Percentiles rank a stretch among this genome's conserved stretches.
Evolutionary conservation across 2,329 filamentous ascomycete species (phyloP).

Genomic region (Anthostomella pinea): DNA sequence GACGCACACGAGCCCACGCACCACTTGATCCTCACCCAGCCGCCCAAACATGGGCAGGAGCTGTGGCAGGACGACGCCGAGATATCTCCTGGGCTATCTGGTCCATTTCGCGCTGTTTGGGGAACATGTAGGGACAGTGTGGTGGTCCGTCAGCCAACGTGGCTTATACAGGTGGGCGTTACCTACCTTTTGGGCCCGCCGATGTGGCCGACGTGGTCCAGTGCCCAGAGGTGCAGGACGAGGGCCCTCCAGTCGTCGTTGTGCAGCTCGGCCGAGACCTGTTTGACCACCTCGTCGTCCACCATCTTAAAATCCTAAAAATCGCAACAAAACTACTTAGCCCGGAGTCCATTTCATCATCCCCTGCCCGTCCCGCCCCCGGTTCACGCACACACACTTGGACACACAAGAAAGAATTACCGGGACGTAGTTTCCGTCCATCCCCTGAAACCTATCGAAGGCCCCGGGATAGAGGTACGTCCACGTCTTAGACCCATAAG

Average conservation of each 20-base stretch:
- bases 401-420: slow-evolving; percentile 47
- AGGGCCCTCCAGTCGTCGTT: slow-evolving; percentile 69
- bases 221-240: slow-evolving; percentile 70
- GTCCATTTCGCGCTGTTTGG: slow-evolving; percentile 74
- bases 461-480: slow-evolving; percentile 70
- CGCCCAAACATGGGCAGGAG: too few species aligned
- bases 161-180: too few species aligned
- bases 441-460: slow-evolving; percentile 66
- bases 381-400: slow-evolving; percentile 5
- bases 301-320: slow-evolving; percentile 72
- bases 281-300: slow-evolving; percentile 74
- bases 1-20: too few species aligned
- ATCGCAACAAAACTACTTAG: too few species aligned
- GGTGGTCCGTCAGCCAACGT: too few species aligned
- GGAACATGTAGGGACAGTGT: slow-evolving; percentile 62
- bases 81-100: slow-evolving; percentile 60
- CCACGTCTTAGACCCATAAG: slow-evolving; percentile 79
- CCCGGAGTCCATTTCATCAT: too few species aligned
- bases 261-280: slow-evolving; percentile 61
- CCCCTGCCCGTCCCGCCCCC: too few species aligned
- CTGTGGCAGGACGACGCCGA: slow-evolving; percentile 61
- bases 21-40: too few species aligned
- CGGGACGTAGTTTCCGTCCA: slow-evolving; percentile 76
- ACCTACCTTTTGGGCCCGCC: slow-evolving; percentile 67
- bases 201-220: slow-evolving; percentile 77